Evolutionary conservation across 768 basidiomycete species (phyloP).

Genomic region (Trametes punicea): DNA sequence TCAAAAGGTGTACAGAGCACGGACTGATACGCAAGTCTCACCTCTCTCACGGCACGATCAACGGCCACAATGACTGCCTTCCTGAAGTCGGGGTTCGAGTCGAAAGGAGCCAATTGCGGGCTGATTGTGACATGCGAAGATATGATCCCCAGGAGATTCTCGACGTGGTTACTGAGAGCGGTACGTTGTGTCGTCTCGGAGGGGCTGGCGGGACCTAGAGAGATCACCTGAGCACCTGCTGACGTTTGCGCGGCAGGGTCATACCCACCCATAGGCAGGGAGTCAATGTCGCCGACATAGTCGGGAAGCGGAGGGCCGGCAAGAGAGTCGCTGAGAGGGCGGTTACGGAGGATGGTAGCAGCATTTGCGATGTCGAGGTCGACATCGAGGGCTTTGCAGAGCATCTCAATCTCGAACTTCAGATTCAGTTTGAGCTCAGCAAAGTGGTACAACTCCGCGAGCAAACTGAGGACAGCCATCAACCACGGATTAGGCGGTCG

Average conservation of each 20-base stretch:
- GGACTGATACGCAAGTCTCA: slow-evolving; percentile 28
- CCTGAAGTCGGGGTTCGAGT: slow-evolving; percentile 81
- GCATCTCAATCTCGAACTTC: slow-evolving; percentile 97
- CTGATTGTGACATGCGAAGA: slow-evolving; percentile 74
- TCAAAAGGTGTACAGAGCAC: neutral
- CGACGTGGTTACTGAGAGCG: slow-evolving; percentile 72
- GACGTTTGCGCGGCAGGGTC: slow-evolving; percentile 47
- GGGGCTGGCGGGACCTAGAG: slow-evolving; percentile 56
- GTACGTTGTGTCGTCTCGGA: slow-evolving; percentile 54
- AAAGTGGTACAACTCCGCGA: slow-evolving; percentile 95
- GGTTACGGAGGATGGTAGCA: slow-evolving; percentile 74
- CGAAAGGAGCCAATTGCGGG: slow-evolving; percentile 68
- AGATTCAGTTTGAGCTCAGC: slow-evolving; percentile 94
- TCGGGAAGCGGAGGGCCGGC: slow-evolving; percentile 68
- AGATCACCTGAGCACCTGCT: slow-evolving; percentile 58
- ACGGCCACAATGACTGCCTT: slow-evolving; percentile 87
- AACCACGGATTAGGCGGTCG: slow-evolving; percentile 97
- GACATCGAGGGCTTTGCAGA: slow-evolving; percentile 89
- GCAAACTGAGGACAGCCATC: slow-evolving; percentile 88
- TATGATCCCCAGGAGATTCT: slow-evolving; percentile 70
- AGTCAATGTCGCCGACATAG: slow-evolving; percentile 76
- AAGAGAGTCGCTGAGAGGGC: slow-evolving; percentile 59
- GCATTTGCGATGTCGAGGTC: slow-evolving; percentile 84
- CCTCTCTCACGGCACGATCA: slow-evolving; percentile 93
- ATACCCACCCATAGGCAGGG: slow-evolving; percentile 73